Conservation (phyloP, 2,329 filamentous ascomycete genomes). For the Remersonia thermophila region DNA sequence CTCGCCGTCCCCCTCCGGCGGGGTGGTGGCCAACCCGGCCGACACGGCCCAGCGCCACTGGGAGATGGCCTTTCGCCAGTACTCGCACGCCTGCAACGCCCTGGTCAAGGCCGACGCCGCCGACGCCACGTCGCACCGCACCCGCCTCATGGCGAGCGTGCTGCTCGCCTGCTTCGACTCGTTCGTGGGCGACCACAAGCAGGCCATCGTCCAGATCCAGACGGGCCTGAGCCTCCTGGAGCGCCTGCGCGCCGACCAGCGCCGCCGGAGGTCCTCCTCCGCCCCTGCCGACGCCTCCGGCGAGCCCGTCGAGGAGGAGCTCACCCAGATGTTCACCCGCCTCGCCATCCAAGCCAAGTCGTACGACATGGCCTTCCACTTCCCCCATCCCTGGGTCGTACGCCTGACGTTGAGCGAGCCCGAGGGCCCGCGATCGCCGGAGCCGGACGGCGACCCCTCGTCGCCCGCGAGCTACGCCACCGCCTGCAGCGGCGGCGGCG, state of each 20-base stretch:
- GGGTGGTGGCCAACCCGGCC: slow-evolving; percentile 18
- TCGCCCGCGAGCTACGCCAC: slow-evolving; percentile 21
- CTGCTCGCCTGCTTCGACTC: slow-evolving; percentile 58
- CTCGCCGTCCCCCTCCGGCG: slow-evolving; percentile 25
- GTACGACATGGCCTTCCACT: slow-evolving; percentile 57
- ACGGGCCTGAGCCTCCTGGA: slow-evolving; percentile 43
- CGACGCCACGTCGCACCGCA: slow-evolving; percentile 35
- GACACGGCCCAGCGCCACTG: slow-evolving; percentile 39
- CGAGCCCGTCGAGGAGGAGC: slow-evolving; percentile 43
- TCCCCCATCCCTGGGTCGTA: slow-evolving; percentile 49
- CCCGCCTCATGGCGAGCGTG: slow-evolving; percentile 51
- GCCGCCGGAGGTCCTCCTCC: slow-evolving; percentile 25
- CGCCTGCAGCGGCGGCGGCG: no score
- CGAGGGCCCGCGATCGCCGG: slow-evolving; percentile 28
- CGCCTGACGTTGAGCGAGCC: slow-evolving; percentile 29
- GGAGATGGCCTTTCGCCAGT: slow-evolving; percentile 48
- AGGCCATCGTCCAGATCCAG: slow-evolving; percentile 50
- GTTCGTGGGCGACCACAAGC: slow-evolving; percentile 50
- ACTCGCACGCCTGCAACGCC: slow-evolving; percentile 42
- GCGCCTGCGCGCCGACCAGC: slow-evolving; percentile 35
- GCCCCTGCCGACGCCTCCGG: slow-evolving; percentile 22
- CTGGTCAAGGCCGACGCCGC: slow-evolving; percentile 33
- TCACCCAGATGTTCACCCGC: slow-evolving; percentile 51
- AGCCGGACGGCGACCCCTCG: slow-evolving; percentile 30
- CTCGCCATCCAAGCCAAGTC: slow-evolving; percentile 54